Evolutionary conservation across 164 flowering plant genomes (phyloP), one percentile per base, ranked within the genome.

Genomic region (Nymphaea colorata): DNA sequence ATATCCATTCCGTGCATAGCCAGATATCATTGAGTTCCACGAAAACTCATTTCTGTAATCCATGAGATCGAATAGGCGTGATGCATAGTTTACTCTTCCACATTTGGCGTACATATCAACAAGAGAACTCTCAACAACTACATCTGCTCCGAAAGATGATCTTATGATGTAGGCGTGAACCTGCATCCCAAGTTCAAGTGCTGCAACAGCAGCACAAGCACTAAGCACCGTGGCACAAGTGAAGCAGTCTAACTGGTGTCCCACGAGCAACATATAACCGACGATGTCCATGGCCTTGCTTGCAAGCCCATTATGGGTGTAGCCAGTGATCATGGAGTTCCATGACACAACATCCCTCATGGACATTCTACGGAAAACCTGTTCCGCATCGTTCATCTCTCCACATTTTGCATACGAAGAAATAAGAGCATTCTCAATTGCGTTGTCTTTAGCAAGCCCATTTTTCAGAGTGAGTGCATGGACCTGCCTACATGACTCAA

Each of bases 21-120:
- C 96, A 42, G 92, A 86, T 76, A 93, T 89, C 93, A 93, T 87
- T n/a, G 98, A 87, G 70, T 93, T 93, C 98, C 96, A 93, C 8
- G 98, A 84, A 72, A 87, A 93, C 36, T 80, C 76, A 74, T 93
- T 93, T 74, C 74, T 82, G 17, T 74, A 44, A n/a, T 87, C 87
- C 98, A 93, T 87, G 67, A 70, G 62, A 16, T 74, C 55, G 66
- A 90, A 90, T 64, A 86, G 80, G 57, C 81, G 80, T 6, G 81
- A 80, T 15, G 96, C 96, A 80, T 90, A 87, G 68, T 93, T 90
- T 67, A 89, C 70, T 76, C 88, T 87, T 75, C 96, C 96, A 78
- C 92, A 87, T 76, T 93, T 93, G 2, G 91, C 67, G 74, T 93
- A 93, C 97, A 93, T 93, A 79, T 93, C 96, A 63, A 90, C 80